These are phyloP conservation scores for Raffaelea ambrosiae DNA, from an alignment of 2,329 filamentous ascomycete genomes.

Conservation along the genomic window DNA sequence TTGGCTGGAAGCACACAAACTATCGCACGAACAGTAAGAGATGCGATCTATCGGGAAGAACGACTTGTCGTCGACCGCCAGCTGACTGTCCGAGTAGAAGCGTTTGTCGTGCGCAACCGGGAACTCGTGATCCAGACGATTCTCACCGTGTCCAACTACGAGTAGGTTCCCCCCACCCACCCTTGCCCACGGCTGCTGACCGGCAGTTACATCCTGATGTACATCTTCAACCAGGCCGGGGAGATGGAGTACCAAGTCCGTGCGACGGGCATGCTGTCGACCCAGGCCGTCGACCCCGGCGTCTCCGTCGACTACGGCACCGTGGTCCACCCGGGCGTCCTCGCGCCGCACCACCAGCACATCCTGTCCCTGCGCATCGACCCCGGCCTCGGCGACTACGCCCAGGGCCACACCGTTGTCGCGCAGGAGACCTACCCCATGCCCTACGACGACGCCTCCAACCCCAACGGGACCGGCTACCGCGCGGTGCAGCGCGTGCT, in stretches of 20 bases:
- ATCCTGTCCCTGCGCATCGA: neutral
- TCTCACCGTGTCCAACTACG: conserved; percentile 62
- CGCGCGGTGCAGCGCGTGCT: conserved; percentile 17
- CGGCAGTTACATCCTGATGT: conserved; percentile 36
- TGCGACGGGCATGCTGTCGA: conserved; percentile 57
- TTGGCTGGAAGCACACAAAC: conserved; percentile 39
- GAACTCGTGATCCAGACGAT: conserved; percentile 60
- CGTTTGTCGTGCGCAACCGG: conserved; percentile 49
- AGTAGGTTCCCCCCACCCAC: too few species aligned
- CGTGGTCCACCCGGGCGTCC: conserved; percentile 23
- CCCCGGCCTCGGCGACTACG: neutral
- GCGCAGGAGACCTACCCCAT: neutral
- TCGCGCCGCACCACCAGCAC: neutral
- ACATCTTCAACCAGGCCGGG: conserved; percentile 51
- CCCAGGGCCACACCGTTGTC: neutral
- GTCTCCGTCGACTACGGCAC: conserved; percentile 32
- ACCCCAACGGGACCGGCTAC: neutral
- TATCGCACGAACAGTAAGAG: conserved; percentile 39
- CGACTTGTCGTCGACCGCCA: too few species aligned
- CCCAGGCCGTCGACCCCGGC: conserved; percentile 37
- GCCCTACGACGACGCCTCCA: neutral
- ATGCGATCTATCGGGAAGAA: too few species aligned
- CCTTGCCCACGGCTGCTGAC: neutral
- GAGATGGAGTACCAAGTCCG: conserved; percentile 52
- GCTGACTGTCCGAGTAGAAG: conserved; percentile 14